Base-by-base conservation (phyloP, 495 filamentous ascomycete genomes). In the Penicillium bialowiezense region DNA sequence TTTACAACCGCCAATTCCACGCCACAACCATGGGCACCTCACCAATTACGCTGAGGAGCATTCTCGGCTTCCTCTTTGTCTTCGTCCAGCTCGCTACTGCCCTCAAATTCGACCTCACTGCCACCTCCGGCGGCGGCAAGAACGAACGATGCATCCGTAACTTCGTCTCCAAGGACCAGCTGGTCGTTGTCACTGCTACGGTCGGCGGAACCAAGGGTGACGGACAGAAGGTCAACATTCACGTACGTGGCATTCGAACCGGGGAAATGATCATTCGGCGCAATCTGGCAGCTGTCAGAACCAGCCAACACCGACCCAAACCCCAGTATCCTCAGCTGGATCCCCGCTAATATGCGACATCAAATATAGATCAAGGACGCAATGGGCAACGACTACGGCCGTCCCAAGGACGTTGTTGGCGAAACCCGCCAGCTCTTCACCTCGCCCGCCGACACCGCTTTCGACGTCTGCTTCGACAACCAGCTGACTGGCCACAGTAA, bases 401-500 rank as follows among this genome's bases (percentile, higher is more conserved):
- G 82, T 53, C 87, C 95, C 7, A 93, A 85, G 71, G 91, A 98
- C 68, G 80, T 97, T 44, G 87, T 84, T 8, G 93, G 93, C 57
- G 93, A 98, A 75, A 84, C 85, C 61, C 82, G 95, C 57, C 91
- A 88, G 77, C 88, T 93, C 23, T 98, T 98, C 64, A 97, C 93
- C 29, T 88, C 91, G n/a, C 87, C 91, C 51, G 88, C 87, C 13
- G 92, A 98, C 70, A 85, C 89, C 23, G 88, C 90, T 7, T 98
- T 98, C 62, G 93, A 98, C 59, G 91, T 98, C 41, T 98, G 93
- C 78, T 91, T 97, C 60, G 90, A 96, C 68, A 98, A 98, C 71
- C 69, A 82, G 55, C 77, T 95, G 28, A 54, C 59, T 46, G 74
- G 67, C 19, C 65, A 76, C 51, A 70, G 91, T 95, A 83, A 54